Evolutionary conservation across 2,329 filamentous ascomycete genomes (phyloP).

Genomic region (Aspergillus sp.): DNA sequence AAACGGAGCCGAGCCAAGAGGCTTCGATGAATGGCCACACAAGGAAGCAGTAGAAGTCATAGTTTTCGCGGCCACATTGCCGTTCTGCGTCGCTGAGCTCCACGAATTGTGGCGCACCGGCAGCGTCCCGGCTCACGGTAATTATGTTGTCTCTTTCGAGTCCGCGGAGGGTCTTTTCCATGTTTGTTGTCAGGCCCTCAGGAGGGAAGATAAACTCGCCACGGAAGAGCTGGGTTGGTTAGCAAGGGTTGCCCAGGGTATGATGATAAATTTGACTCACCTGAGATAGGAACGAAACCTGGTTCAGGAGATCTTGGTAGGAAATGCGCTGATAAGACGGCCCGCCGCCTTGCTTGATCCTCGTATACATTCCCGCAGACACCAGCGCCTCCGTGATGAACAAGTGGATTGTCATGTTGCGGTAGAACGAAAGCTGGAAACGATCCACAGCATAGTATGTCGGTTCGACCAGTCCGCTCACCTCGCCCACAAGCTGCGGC

Average conservation of each 20-base stretch:
- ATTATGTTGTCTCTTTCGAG: slow-evolving; percentile 81
- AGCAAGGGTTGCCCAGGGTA: slow-evolving; percentile 1
- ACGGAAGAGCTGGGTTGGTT: slow-evolving; percentile 68
- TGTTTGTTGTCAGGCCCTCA: slow-evolving; percentile 76
- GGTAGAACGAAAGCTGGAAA: slow-evolving; percentile 96
- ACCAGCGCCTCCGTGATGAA: slow-evolving; percentile 94
- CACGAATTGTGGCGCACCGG: slow-evolving; percentile 61
- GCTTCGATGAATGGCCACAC: slow-evolving; percentile 99
- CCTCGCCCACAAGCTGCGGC: slow-evolving; percentile 78
- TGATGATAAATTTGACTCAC: slow-evolving; percentile 28
- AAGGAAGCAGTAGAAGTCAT: slow-evolving; percentile 97
- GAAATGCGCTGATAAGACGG: slow-evolving; percentile 76
- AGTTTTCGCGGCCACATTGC: slow-evolving; percentile 82
- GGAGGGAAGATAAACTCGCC: slow-evolving; percentile 96
- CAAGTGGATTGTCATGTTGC: slow-evolving; percentile 98
- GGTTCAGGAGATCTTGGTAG: slow-evolving; percentile 70
- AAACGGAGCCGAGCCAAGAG: slow-evolving; percentile 86
- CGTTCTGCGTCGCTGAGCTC: slow-evolving; percentile 77
- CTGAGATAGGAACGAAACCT: slow-evolving; percentile 84
- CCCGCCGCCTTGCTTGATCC: slow-evolving; percentile 87
- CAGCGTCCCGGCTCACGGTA: slow-evolving; percentile 59
- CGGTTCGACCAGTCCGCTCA: slow-evolving; percentile 79
- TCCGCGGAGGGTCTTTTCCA: slow-evolving; percentile 74
- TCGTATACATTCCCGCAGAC: slow-evolving; percentile 84
- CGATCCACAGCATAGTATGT: slow-evolving; percentile 94